Base-by-base conservation (phyloP, 2,329 filamentous ascomycete genomes). In the Pseudogymnoascus sp. region DNA sequence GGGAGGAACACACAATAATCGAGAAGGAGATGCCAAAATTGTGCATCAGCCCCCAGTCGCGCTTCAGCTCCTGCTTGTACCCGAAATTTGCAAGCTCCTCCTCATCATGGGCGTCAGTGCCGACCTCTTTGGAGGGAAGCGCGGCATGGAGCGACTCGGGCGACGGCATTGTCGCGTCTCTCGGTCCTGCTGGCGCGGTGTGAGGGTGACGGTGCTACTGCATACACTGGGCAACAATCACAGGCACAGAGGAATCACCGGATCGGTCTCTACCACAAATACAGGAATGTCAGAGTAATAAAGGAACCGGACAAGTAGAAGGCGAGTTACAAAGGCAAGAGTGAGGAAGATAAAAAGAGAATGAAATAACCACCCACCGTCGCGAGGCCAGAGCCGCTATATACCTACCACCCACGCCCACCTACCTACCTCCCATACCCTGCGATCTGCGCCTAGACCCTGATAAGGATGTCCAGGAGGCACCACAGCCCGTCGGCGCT, bases 21-120 rank as follows among this genome's bases (percentile, higher is more conserved):
- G 82, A 84, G 70, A 85, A 86, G 0, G 82, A 85, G 5, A 85
- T 81, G 28, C 83, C 83, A 73, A 86, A 86, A 69, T 85, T 86
- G 68, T 86, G 83, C 61, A 80, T 74, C 64, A 85, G 68, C 3
- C 80, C 79, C 83, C 83, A 86, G 70, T 84, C 81, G 59, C 83
- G 76, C 37, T 79, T 77, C 66, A 86, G 71, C 68, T 85, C 83
- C 65, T 86, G 83, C 70, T 83, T 81, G 71, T 86, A 87, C 1
- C 84, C 84, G 68, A 86, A 78, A 66, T 82, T 77, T 3, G 80
- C 82, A 61, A 85, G 72, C 14, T 78, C 78, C 62, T 77, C 74
- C 69, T 83, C 82, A 70, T 84, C 82, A n/a, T 40, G 31, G 1
- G 56, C 56, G 7, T 60, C 56, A 3, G 21, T 7, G 12, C 31